phyloP scores from a whole-genome alignment of 352 stramenopile species.

The Phytophthora idaei region DNA sequence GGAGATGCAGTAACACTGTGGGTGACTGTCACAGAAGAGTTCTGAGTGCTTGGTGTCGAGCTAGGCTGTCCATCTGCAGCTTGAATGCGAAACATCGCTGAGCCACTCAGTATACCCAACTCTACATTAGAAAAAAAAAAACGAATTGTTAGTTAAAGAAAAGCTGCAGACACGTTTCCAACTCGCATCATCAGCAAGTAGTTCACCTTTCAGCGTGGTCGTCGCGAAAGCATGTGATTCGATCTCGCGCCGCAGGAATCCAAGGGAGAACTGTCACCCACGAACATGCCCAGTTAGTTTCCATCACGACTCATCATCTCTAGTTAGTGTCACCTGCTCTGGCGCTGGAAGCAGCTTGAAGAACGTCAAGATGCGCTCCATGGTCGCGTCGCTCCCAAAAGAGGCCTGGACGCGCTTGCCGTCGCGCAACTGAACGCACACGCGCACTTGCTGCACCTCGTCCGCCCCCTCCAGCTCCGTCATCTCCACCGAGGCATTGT shows the following conservation, averaged over 20 bases:
- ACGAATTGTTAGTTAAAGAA: slow-evolving; percentile 4
- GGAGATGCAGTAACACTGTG: background rate
- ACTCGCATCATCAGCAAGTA: background rate
- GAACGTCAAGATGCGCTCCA: slow-evolving; percentile 62
- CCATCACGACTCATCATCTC: background rate
- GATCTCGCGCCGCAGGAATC: slow-evolving; percentile 82
- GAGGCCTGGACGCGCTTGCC: slow-evolving; percentile 76
- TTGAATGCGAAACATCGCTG: slow-evolving; percentile 85
- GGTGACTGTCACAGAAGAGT: background rate
- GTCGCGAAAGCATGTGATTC: slow-evolving; percentile 47
- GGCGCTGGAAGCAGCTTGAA: slow-evolving; percentile 57
- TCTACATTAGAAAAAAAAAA: slow-evolving; percentile 38
- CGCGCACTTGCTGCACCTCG: slow-evolving; percentile 65
- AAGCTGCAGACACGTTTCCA: background rate
- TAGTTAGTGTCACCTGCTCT: slow-evolving; percentile 33
- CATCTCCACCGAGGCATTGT: slow-evolving; percentile 81
- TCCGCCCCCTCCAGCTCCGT: slow-evolving; percentile 35
- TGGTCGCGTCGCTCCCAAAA: slow-evolving; percentile 58
- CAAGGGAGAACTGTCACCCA: slow-evolving; percentile 67
- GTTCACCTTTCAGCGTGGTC: slow-evolving; percentile 70
- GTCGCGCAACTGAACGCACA: slow-evolving; percentile 80
- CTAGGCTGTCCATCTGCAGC: slow-evolving; percentile 10
- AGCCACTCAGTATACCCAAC: slow-evolving; percentile 79
- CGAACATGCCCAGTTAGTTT: slow-evolving; percentile 11
- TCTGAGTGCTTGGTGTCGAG: slow-evolving; percentile 6